Conservation (phyloP, 805 yeast species). For the Kuraishia hungarica region DNA sequence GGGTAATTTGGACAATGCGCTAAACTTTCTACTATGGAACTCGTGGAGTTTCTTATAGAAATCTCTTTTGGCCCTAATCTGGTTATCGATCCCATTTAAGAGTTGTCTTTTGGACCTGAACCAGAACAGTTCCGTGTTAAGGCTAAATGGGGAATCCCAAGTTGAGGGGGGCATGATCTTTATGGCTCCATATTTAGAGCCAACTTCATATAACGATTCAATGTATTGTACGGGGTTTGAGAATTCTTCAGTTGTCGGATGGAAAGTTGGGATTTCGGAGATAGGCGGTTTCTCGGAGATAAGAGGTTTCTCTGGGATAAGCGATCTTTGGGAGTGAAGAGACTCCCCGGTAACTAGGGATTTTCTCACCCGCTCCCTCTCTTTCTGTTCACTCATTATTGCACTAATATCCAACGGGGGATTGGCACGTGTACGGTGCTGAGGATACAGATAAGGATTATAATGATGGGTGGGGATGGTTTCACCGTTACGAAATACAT, state of each 20-base stretch:
- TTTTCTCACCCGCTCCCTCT: too few relatives aligned
- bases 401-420: constrained; percentile 29
- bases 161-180: constrained; percentile 57
- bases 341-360: too few relatives aligned
- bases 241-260: constrained; percentile 48
- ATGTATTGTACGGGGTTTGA: constrained; percentile 60
- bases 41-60: constrained; percentile 39
- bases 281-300: too few relatives aligned
- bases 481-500: constrained; percentile 3
- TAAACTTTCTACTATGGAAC: constrained; percentile 28
- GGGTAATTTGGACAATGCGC: constrained; percentile 39
- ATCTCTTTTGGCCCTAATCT: constrained; percentile 31
- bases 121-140: constrained; percentile 40
- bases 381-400: constrained; percentile 9
- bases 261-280: constrained; percentile 42
- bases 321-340: too few relatives aligned
- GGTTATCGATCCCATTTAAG: constrained; percentile 33
- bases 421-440: constrained; percentile 32
- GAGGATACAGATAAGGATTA: constrained; percentile 38
- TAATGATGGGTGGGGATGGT: constrained; percentile 22
- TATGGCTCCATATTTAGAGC: constrained; percentile 61
- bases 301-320: too few relatives aligned
- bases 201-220: constrained; percentile 42
- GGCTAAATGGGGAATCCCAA: constrained; percentile 29
- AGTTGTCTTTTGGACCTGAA: constrained; percentile 42